phyloP scores from a whole-genome alignment of 495 filamentous ascomycete genomes.

The Aspergillus haitiensis region DNA sequence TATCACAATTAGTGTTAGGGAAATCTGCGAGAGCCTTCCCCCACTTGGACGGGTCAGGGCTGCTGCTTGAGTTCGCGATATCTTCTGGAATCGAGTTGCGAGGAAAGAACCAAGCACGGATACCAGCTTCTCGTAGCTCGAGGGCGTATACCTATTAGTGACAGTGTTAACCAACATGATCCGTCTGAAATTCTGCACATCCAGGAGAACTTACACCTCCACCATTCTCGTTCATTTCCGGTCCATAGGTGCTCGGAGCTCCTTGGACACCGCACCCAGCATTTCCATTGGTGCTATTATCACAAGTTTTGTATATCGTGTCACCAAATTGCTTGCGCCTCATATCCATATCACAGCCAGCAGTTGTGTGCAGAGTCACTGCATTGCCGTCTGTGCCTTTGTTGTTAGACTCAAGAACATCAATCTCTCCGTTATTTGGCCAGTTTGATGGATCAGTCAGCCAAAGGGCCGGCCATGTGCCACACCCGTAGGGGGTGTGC shows the following conservation, averaged over 20 bases:
- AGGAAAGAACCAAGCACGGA: constrained; percentile 53
- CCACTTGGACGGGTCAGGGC: constrained; percentile 51
- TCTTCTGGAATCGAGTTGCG: constrained; percentile 42
- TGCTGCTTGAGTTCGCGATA: constrained; percentile 25
- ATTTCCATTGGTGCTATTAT: constrained; percentile 38
- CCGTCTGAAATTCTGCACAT: neutral
- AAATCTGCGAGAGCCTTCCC: constrained; percentile 51
- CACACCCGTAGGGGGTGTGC: constrained; percentile 52
- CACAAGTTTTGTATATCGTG: constrained; percentile 33
- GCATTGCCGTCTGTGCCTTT: constrained; percentile 46
- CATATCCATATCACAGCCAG: constrained; percentile 48
- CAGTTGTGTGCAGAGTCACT: constrained; percentile 46
- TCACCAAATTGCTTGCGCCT: constrained; percentile 44
- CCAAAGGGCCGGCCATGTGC: constrained; percentile 63
- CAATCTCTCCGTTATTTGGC: constrained; percentile 56
- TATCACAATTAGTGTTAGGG: constrained; percentile 51
- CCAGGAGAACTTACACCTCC: constrained; percentile 39
- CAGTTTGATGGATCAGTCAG: constrained; percentile 59
- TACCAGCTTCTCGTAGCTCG: constrained; percentile 46
- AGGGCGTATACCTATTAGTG: constrained; percentile 42
- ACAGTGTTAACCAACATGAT: neutral
- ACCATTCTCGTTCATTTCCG: constrained; percentile 45
- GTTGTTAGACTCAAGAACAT: constrained; percentile 50
- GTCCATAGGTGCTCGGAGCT: constrained; percentile 36
- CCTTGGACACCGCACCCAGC: constrained; percentile 49